phyloP scores from a whole-genome alignment of 2,329 filamentous ascomycete species.

The Drechslerella dactyloides region DNA sequence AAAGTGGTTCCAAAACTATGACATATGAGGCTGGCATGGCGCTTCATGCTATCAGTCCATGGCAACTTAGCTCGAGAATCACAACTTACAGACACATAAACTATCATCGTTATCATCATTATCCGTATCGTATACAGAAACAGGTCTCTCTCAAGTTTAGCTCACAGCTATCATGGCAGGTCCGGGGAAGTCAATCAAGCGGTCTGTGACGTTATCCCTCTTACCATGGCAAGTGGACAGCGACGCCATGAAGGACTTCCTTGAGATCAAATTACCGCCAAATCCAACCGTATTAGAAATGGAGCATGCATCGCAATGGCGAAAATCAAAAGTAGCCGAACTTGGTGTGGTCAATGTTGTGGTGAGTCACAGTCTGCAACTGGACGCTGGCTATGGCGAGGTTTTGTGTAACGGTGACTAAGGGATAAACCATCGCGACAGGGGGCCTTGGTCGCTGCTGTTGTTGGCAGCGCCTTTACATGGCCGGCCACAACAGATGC shows the following conservation, averaged over 20 bases:
- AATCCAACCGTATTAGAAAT: background rate
- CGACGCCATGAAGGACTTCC: background rate
- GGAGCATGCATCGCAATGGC: slow-evolving; percentile 3
- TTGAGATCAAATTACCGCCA: background rate
- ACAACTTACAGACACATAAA: no score
- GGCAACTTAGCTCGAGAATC: no score
- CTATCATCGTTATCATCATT: background rate
- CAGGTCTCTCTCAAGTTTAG: background rate
- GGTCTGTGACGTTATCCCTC: background rate
- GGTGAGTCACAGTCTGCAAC: background rate
- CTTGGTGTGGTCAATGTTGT: background rate
- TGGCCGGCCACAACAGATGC: background rate
- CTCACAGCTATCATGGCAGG: background rate
- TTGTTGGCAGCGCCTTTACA: background rate
- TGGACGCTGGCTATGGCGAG: background rate
- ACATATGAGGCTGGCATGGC: no score
- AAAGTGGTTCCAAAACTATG: no score
- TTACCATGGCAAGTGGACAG: background rate
- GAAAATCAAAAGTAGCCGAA: background rate
- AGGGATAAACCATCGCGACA: background rate
- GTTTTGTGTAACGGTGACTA: background rate
- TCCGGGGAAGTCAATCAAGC: background rate
- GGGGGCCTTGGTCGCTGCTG: slow-evolving; percentile 1
- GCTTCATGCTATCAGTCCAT: no score
- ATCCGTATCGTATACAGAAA: background rate